Evolutionary conservation across 2,329 filamentous ascomycete genomes (phyloP).

Genomic region (Coniosporium tulheliwenetii): DNA sequence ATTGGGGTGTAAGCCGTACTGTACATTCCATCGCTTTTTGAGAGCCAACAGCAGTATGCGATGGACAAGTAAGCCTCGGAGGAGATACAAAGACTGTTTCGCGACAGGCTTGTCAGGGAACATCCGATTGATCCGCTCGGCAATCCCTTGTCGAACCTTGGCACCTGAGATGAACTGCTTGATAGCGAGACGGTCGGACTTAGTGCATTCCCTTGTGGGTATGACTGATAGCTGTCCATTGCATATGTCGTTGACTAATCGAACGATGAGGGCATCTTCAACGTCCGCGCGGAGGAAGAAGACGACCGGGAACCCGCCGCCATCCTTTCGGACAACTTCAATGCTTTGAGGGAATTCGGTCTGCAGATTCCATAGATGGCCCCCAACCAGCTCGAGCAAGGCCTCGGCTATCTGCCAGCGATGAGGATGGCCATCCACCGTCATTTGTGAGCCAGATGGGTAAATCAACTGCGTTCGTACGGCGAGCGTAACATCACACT

Average conservation of each 20-base stretch:
- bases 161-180: slow-evolving; percentile 10
- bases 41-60: slow-evolving; percentile 43
- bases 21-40: slow-evolving; percentile 51
- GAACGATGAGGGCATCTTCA: slow-evolving; percentile 7
- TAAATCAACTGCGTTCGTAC: slow-evolving; percentile 27
- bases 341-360: slow-evolving; percentile 28
- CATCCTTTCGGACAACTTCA: slow-evolving; percentile 28
- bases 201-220: slow-evolving; percentile 4
- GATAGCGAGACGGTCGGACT: slow-evolving; percentile 12
- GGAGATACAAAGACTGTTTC: slow-evolving; percentile 30
- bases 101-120: slow-evolving; percentile 16
- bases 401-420: slow-evolving; percentile 23
- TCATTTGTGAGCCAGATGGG: slow-evolving; percentile 23
- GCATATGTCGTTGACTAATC: slow-evolving; percentile 1
- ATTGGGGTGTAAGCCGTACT: slow-evolving; percentile 31
- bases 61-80: slow-evolving; percentile 48
- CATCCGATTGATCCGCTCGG: slow-evolving; percentile 11
- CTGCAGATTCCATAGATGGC: slow-evolving; percentile 18
- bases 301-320: slow-evolving; percentile 35
- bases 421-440: slow-evolving; percentile 23
- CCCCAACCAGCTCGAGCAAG: slow-evolving; percentile 16
- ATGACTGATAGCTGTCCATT: neutral
- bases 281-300: slow-evolving; percentile 35
- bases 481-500: slow-evolving; percentile 33
- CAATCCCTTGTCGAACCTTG: slow-evolving; percentile 7